These are phyloP conservation scores for Paracamarosporium sp. DNA, from an alignment of 2,329 filamentous ascomycete species.

Conservation along the genomic window DNA sequence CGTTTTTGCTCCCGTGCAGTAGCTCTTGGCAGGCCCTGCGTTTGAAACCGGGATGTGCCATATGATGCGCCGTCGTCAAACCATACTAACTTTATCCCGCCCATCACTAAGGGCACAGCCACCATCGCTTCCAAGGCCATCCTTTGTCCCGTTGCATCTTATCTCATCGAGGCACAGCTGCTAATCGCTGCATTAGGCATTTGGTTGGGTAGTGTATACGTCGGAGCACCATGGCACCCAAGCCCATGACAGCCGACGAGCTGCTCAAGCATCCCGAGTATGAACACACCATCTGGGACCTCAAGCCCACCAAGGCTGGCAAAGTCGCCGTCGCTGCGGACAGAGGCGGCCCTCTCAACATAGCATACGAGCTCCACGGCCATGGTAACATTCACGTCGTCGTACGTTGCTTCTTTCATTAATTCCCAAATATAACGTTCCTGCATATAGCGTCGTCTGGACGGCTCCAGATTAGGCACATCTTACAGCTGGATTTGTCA, in stretches of 20 bases:
- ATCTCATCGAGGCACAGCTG: neutral
- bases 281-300: constrained; percentile 69
- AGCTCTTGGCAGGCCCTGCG: neutral
- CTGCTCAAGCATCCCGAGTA: constrained; percentile 71
- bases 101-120: constrained; percentile 17
- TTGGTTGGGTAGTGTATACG: neutral
- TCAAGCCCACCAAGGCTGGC: constrained; percentile 70
- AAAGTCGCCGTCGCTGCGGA: constrained; percentile 69
- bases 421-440: constrained; percentile 19
- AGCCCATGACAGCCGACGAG: constrained; percentile 60
- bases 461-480: constrained; percentile 17
- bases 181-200: neutral
- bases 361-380: constrained; percentile 83
- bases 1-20: neutral
- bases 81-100: constrained; percentile 14
- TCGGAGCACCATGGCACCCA: constrained; percentile 10
- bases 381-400: constrained; percentile 73
- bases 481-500: constrained; percentile 7
- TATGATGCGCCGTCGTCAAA: constrained; percentile 19
- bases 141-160: neutral
- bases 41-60: constrained; percentile 22
- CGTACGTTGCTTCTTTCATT: constrained; percentile 58
- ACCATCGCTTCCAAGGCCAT: constrained; percentile 2
- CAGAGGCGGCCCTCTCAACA: constrained; percentile 76
- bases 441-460: constrained; percentile 19